phyloP scores from a whole-genome alignment of 495 filamentous ascomycete genomes.

The Wilcoxina mikolae region DNA sequence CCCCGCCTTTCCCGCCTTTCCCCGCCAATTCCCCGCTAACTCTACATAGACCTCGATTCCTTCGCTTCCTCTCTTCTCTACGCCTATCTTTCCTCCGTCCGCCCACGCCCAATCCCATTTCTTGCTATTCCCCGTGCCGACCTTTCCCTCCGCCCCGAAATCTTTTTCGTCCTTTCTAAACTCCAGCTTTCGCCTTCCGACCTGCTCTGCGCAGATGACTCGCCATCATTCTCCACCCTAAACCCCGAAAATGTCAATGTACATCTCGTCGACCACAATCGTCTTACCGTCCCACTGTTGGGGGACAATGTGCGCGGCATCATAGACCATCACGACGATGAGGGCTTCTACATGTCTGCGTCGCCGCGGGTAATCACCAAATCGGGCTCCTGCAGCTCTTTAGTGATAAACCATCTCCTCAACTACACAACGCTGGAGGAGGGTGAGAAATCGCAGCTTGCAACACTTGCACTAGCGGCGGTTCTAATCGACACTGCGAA shows the following conservation, averaged over 20 bases:
- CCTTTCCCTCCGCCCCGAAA: slow-evolving; percentile 65
- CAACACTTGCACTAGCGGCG: slow-evolving; percentile 61
- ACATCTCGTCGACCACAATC: slow-evolving; percentile 79
- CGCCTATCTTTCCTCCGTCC: slow-evolving; percentile 51
- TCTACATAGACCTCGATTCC: slow-evolving; percentile 64
- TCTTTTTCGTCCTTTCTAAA: slow-evolving; percentile 40
- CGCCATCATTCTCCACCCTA: slow-evolving; percentile 15
- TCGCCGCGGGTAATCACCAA: slow-evolving; percentile 51
- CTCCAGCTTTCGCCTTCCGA: slow-evolving; percentile 41
- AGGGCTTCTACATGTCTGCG: slow-evolving; percentile 35
- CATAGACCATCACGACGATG: slow-evolving; percentile 87
- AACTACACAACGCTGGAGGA: slow-evolving; percentile 41
- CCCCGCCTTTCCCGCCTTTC: background rate
- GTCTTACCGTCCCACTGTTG: slow-evolving; percentile 39
- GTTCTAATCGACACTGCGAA: slow-evolving; percentile 78
- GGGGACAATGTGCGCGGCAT: slow-evolving; percentile 43
- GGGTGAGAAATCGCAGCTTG: slow-evolving; percentile 36
- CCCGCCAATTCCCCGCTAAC: slow-evolving; percentile 11
- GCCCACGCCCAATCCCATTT: slow-evolving; percentile 59
- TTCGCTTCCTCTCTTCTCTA: slow-evolving; percentile 72
- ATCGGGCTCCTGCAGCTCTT: slow-evolving; percentile 57
- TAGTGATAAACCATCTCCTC: slow-evolving; percentile 50
- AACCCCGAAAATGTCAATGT: slow-evolving; percentile 33
- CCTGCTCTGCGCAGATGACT: slow-evolving; percentile 29
- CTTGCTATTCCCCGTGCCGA: slow-evolving; percentile 58